Percentiles rank a stretch among this genome's conserved stretches.
Evolutionary conservation across 805 yeast genomes (phyloP).

Genomic region (Ogataea minuta): DNA sequence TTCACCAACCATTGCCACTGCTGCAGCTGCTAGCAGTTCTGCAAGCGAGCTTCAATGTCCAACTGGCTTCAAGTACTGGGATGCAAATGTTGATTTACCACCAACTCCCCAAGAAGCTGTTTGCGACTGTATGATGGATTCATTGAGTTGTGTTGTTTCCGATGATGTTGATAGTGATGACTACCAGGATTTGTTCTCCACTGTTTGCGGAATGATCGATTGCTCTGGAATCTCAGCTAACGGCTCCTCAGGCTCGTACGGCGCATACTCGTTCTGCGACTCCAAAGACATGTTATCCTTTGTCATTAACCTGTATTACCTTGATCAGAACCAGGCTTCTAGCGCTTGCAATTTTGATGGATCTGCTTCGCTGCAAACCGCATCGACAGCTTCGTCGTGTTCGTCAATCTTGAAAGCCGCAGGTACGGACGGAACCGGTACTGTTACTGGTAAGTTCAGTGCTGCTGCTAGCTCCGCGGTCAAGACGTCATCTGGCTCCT

Average conservation of each 20-base stretch:
- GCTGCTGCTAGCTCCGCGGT: not conserved
- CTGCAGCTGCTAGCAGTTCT: constrained; percentile 40
- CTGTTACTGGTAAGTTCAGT: constrained; percentile 54
- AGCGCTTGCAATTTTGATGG: constrained; percentile 70
- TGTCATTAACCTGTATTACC: constrained; percentile 63
- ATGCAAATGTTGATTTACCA: constrained; percentile 65
- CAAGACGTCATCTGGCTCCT: constrained; percentile 19
- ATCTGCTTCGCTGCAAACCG: constrained; percentile 52
- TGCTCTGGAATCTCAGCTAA: constrained; percentile 63
- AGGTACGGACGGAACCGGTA: constrained; percentile 68
- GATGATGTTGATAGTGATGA: constrained; percentile 52
- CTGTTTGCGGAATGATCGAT: constrained; percentile 52
- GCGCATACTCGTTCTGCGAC: constrained; percentile 71
- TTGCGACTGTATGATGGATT: constrained; percentile 60
- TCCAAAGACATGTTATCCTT: constrained; percentile 63
- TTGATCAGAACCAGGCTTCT: constrained; percentile 38
- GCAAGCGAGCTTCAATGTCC: constrained; percentile 60
- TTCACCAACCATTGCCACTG: constrained; percentile 49
- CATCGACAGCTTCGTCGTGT: constrained; percentile 54
- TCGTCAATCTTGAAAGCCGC: constrained; percentile 58
- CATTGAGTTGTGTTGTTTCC: constrained; percentile 60
- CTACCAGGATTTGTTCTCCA: constrained; percentile 56
- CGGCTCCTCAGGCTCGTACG: constrained; percentile 67
- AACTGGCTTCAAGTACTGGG: constrained; percentile 54
- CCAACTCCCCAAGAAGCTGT: constrained; percentile 70